These are phyloP conservation scores for Encephalitozoon cuniculi DNA, from an alignment of 371 early-diverging fungal species.

Conservation along the genomic window DNA sequence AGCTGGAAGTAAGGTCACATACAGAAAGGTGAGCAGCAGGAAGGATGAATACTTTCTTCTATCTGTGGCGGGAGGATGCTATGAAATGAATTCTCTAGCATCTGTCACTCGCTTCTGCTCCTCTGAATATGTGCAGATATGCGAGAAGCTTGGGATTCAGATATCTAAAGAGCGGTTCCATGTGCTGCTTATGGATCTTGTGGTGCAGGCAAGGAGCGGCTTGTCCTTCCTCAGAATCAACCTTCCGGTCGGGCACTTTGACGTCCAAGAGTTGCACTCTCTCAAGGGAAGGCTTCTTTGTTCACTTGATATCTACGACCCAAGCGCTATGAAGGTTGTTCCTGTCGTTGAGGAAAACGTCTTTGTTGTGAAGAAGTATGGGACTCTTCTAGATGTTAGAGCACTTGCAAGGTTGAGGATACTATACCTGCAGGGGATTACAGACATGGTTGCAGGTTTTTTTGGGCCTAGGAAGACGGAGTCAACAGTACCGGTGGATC, in stretches of 20 bases:
- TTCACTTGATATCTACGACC: neutral
- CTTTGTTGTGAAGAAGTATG: neutral
- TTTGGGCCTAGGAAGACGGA: neutral
- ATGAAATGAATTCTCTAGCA: neutral
- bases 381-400: neutral
- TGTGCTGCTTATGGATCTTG: neutral
- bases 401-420: neutral
- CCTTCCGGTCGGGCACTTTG: neutral
- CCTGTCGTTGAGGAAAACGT: conserved; percentile 2
- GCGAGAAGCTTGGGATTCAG: neutral
- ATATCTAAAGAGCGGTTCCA: neutral
- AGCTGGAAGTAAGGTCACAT: neutral
- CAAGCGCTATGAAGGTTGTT: neutral
- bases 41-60: neutral
- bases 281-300: neutral
- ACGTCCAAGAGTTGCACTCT: neutral
- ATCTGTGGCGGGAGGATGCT: neutral
- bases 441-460: neutral
- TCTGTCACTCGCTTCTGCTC: neutral
- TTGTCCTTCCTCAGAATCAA: neutral
- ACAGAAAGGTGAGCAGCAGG: neutral
- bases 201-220: neutral
- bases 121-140: neutral
- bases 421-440: neutral
- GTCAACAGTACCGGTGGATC: neutral